phyloP scores from a whole-genome alignment of 2,329 filamentous ascomycete genomes.

The Lachnum nothofagi region DNA sequence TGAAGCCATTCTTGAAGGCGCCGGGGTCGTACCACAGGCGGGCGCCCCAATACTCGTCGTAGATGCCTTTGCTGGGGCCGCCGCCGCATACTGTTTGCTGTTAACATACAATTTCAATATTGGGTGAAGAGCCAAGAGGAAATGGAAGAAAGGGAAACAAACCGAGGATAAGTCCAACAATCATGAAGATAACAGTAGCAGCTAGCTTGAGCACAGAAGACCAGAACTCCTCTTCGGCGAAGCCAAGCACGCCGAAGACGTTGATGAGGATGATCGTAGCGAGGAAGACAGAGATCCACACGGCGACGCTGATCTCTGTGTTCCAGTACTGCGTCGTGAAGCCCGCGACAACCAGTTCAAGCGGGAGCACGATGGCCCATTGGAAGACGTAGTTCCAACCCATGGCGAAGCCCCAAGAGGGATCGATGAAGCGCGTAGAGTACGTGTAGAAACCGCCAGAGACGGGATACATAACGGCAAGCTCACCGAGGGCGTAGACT shows the following conservation, averaged over 20 bases:
- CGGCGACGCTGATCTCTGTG: slow-evolving; percentile 47
- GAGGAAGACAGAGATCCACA: slow-evolving; percentile 79
- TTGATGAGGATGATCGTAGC: slow-evolving; percentile 72
- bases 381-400: slow-evolving; percentile 89
- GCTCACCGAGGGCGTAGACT: slow-evolving; percentile 81
- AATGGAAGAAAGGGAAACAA: too few relatives aligned
- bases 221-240: slow-evolving; percentile 82
- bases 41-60: slow-evolving; percentile 54
- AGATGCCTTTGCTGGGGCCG: slow-evolving; percentile 47
- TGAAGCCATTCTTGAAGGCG: slow-evolving; percentile 76
- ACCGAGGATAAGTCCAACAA: slow-evolving; percentile 34
- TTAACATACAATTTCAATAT: too few relatives aligned
- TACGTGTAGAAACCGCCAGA: slow-evolving; percentile 89
- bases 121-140: too few relatives aligned
- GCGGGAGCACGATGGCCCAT: slow-evolving; percentile 76
- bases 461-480: slow-evolving; percentile 84
- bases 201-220: slow-evolving; percentile 80
- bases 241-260: slow-evolving; percentile 78
- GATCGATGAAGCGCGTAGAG: slow-evolving; percentile 89
- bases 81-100: too few relatives aligned
- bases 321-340: slow-evolving; percentile 81
- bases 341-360: slow-evolving; percentile 80
- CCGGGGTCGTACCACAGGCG: slow-evolving; percentile 76
- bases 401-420: slow-evolving; percentile 92
- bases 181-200: slow-evolving; percentile 83